Evolutionary conservation across 2,329 filamentous ascomycete species (phyloP), one percentile per base, ranked within the genome.

Genomic region (Bipolaris victoriae): DNA sequence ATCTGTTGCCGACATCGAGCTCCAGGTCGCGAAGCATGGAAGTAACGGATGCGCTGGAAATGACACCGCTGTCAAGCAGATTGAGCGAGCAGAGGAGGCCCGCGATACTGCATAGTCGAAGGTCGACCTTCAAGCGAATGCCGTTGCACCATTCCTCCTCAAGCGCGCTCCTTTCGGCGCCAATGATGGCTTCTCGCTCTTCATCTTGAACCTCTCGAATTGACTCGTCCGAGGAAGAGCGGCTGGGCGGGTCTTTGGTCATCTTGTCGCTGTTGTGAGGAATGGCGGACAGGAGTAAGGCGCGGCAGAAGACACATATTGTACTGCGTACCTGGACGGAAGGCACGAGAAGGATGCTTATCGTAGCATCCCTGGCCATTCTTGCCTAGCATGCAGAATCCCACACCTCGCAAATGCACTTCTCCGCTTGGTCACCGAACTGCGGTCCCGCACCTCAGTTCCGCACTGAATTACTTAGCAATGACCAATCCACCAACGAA

Each of bases 31-130:
- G 68, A 45, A 87, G 80, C 85, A 90, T 89, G 24, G 82, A 86
- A 0, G 88, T 90, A 9, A 90, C 88, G 1, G 87, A 86, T 0
- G 88, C 89, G 6, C 84, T 87, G 1, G 85, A 88, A 55, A 91
- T 87, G 64, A 91, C 88, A 39, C 87, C 88, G 47, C 84, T 86
- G 76, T 91, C 88, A 13, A 91, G 80, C 11, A 91, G 78, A 70
- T 90, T 88, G 56, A 91, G 80, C 61, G 84, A 86, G 76, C 87
- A 90, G 3, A 91, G 77, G n/a, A 90, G 81, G 1, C 88, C 88
- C 1, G 88, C 88, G 61, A 91, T 90, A 24, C 84, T 88, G 75
- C 88, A 90, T 2, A 91, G 79, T 22, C 88, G 83, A 43, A 89
- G 67, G 69, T 91, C 88, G 50, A 89, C 82, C 72, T 90, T 90